Percentiles rank a stretch among this genome's conserved stretches.
Conservation (phyloP, 345 rosid genomes). For the Salix suchowensis region DNA sequence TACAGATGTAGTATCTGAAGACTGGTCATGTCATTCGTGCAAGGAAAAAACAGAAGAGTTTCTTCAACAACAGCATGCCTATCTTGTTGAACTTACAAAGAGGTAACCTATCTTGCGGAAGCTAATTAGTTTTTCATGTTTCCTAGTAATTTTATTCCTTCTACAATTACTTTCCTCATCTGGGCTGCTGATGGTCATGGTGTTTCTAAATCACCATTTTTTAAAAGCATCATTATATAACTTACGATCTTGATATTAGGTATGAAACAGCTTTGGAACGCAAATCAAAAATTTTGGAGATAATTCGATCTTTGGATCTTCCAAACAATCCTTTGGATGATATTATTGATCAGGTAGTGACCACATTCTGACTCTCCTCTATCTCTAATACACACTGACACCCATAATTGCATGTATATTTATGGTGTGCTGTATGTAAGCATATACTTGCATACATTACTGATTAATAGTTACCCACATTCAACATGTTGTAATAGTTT, state of each 20-base stretch:
- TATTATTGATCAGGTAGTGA: conserved; percentile 80
- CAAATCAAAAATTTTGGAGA: conserved; percentile 79
- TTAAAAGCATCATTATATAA: conserved; percentile 4
- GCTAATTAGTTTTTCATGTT: conserved; percentile 7
- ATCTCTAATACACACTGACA: not conserved
- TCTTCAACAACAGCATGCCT: conserved; percentile 63
- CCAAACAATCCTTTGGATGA: conserved; percentile 99
- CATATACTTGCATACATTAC: no score
- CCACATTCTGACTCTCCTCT: not conserved
- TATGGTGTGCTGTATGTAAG: no score
- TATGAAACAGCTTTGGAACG: conserved; percentile 85
- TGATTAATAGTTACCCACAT: no score
- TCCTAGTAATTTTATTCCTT: not conserved
- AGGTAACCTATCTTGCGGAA: conserved; percentile 38
- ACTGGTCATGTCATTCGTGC: conserved; percentile 94
- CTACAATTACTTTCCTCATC: not conserved
- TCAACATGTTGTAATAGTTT: no score
- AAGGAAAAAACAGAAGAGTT: conserved; percentile 94
- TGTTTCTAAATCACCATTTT: conserved; percentile 4
- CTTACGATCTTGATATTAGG: conserved; percentile 38
- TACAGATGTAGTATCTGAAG: conserved; percentile 56
- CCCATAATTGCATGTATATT: not conserved
- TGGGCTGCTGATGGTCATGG: not conserved
- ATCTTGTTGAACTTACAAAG: conserved; percentile 60
- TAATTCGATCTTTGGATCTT: conserved; percentile 79